Evolutionary conservation across 2,329 filamentous ascomycete species (phyloP).

Genomic region (Xylariaceae sp.): DNA sequence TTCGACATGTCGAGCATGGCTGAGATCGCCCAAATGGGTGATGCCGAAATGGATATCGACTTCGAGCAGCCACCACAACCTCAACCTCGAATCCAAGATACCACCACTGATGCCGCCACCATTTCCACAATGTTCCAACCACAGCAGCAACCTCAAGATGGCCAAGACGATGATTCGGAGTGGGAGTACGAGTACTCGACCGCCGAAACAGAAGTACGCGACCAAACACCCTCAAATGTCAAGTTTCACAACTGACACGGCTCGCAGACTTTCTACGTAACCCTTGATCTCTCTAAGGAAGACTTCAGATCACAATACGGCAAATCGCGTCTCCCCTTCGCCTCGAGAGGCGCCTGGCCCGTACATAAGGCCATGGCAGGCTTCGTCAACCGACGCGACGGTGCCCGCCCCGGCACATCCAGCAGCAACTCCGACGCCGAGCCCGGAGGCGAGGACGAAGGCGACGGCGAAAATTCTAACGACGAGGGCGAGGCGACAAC

Average conservation of each 20-base stretch:
- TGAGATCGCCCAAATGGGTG: constrained; percentile 27
- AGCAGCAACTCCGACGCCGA: constrained; percentile 17
- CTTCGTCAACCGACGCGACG: constrained; percentile 21
- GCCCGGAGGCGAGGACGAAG: constrained; percentile 18
- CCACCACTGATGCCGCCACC: no score
- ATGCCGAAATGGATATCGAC: constrained; percentile 14
- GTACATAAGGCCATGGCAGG: constrained; percentile 33
- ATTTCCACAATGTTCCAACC: no score
- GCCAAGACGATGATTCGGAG: constrained; percentile 49
- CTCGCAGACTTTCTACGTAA: constrained; percentile 59
- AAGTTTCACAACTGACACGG: neutral
- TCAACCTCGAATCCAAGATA: no score
- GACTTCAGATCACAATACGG: constrained; percentile 49
- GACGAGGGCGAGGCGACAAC: constrained; percentile 7
- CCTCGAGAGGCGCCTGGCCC: constrained; percentile 43
- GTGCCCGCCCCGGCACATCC: constrained; percentile 2
- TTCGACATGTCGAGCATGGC: constrained; percentile 10
- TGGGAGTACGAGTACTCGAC: constrained; percentile 66
- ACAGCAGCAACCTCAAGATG: constrained; percentile 20
- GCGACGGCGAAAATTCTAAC: constrained; percentile 18
- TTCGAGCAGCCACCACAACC: no score
- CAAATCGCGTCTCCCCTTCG: constrained; percentile 27
- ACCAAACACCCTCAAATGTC: neutral
- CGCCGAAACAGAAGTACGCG: constrained; percentile 56
- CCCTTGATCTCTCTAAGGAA: constrained; percentile 58